Evolutionary conservation across 2,329 filamentous ascomycete genomes (phyloP), one percentile per base, ranked within the genome.

Genomic region (Davidsoniella eucalypti): DNA sequence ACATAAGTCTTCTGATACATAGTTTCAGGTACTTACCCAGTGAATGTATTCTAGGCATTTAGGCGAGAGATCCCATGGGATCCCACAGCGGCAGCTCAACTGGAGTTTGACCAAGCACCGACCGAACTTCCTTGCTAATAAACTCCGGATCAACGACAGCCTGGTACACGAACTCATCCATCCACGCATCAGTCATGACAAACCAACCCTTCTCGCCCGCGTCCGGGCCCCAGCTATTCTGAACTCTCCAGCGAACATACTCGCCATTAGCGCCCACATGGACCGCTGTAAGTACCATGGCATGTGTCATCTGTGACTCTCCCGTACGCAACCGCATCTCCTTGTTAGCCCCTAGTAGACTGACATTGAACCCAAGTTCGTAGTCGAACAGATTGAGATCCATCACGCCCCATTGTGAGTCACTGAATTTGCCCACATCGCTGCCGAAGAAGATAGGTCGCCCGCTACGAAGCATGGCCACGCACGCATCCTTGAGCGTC

Each of bases 261-360:
- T 77, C 74, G 1, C 76, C 79, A 1, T 62, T 65, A 25, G 73
- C 68, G 53, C 84, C 80, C 2, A 93, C 63, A 60, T 94, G 87
- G 43, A 94, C 87, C 1, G 78, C 87, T 2, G 86, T 94, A 54
- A 94, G 65, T 0, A 93, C 85, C 87, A 94, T 94, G 4, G 87
- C 87, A 59, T 94, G 87, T 1, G 87, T 94, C 87, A 94, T 93
- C 47, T 76, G 72, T 49, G 76, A 82, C 65, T 93, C 87, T 9
- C 84, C 79, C 0, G 80, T 81, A 58, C 75, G 69, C 43, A 94
- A 67, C 3, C 87, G 69, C 58, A 86, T 75, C 1, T 82, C 82
- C 65, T 94, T 94, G 58, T 69, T 76, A 74, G 93, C 73, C 16
- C 76, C 78, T 7, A 90, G 71, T 21, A 93, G 69, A 50, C 70